Base-by-base conservation (phyloP, 1,139 yeast species). In the Citeromyces hawaiiensis region DNA sequence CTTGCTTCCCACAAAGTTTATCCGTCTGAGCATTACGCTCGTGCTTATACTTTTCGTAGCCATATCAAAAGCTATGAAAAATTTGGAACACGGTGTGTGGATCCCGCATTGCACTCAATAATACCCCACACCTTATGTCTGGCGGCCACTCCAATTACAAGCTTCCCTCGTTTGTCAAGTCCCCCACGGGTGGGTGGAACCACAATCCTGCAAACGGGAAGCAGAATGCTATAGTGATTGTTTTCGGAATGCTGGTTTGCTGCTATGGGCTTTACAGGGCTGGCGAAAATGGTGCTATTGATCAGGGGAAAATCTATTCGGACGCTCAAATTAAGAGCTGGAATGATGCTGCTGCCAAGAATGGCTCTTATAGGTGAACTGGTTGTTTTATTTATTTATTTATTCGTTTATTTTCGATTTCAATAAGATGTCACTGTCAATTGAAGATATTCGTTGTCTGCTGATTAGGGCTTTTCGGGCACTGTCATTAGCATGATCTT, bases 161-260 rank as follows among this genome's bases (percentile, higher is more conserved):
- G 16, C 34, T 30, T 16, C 34, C 37, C 17, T 15, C 30, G 5
- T 35, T n/a, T 14, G 29, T 54, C 27, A 45, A 43, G 30, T 55
- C 61, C 10, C 61, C 61, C 18, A 45, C 60, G 4, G 61, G 61
- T 33, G 61, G 61, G 25, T 57, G 61, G 61, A 47, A 40, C 41
- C 55, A 51, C 43, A 54, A 59, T 3, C 61, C 61, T 10, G 49
- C 47, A 30, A 57, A 57, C 38, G 53, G 53, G 38, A 49, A 49
- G 19, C 44, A 46, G 7, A 57, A 57, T 41, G 56, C 57, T 10
- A 31, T 46, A 8, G 45, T 56, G 36, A 59, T 55, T 2, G 43
- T 55, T 21, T 50, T 48, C 2, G 54, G 55, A 1, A 44, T 50
- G 32, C 42, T 45, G 1, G 42, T 46, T 2, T 35, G 49, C 4